Evolutionary conservation across 805 yeast species (phyloP).

Genomic region (Candida easanensis): DNA sequence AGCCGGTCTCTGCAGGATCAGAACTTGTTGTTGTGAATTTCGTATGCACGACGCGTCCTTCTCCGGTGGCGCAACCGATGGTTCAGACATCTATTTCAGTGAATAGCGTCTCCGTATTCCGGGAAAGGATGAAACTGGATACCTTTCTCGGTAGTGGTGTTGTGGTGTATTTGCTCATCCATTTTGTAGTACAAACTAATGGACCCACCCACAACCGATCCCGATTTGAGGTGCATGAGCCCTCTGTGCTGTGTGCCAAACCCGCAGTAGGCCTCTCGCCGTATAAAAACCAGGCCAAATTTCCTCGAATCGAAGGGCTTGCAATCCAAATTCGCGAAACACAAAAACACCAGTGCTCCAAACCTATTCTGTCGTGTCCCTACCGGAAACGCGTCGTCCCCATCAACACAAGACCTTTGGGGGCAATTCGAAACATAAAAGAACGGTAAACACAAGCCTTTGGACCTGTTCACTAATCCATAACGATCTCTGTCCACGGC

Average conservation of each 20-base stretch:
- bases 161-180: too few species aligned
- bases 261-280: conserved; percentile 7
- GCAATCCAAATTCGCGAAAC: not conserved
- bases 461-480: not conserved
- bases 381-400: not conserved
- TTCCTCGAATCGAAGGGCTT: conserved; percentile 11
- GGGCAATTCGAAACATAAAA: too few species aligned
- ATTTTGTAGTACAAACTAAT: too few species aligned
- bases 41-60: not conserved
- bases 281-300: conserved; percentile 16
- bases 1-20: not conserved
- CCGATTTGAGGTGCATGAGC: conserved; percentile 3
- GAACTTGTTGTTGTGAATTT: not conserved
- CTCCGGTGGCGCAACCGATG: not conserved
- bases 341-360: conserved; percentile 1
- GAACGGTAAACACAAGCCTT: too few species aligned
- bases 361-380: conserved; percentile 5
- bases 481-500: not conserved
- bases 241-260: conserved; percentile 1
- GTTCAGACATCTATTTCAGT: too few species aligned
- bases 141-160: too few species aligned
- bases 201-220: not conserved
- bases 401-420: not conserved
- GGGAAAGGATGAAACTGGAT: too few species aligned
- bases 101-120: too few species aligned